Conservation (phyloP, 305 asterid species). For the Fraxinus xanthoxyloides region DNA sequence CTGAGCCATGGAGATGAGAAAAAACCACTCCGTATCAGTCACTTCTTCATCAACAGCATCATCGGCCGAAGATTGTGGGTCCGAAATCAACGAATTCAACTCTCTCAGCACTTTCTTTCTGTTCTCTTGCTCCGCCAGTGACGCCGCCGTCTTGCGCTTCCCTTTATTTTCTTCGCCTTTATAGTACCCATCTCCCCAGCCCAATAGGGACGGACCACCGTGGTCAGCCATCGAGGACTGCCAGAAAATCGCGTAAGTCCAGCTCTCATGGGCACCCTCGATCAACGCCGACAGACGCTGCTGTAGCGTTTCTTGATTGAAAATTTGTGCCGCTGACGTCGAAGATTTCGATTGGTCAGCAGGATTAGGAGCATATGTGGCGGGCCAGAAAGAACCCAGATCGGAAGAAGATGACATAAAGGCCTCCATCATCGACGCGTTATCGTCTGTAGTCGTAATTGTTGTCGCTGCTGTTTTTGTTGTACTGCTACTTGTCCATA, state of each 20-base stretch:
- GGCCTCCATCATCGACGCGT: slow-evolving; percentile 56
- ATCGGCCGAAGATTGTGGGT: slow-evolving; percentile 39
- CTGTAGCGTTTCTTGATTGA: slow-evolving; percentile 78
- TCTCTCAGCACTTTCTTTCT: slow-evolving; percentile 72
- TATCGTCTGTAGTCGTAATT: slow-evolving; percentile 35
- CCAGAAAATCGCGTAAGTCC: slow-evolving; percentile 96
- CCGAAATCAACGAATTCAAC: slow-evolving; percentile 69
- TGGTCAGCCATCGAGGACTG: slow-evolving; percentile 55
- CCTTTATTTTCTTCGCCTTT: slow-evolving; percentile 67
- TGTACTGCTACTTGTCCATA: slow-evolving; percentile 30
- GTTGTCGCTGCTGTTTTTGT: slow-evolving; percentile 26
- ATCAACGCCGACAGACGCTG: slow-evolving; percentile 68
- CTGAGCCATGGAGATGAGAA: slow-evolving; percentile 88
- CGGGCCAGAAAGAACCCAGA: slow-evolving; percentile 50
- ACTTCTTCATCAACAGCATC: slow-evolving; percentile 83
- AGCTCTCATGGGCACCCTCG: slow-evolving; percentile 67
- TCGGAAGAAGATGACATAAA: slow-evolving; percentile 59
- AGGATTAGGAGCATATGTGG: slow-evolving; percentile 18
- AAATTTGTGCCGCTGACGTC: slow-evolving; percentile 10
- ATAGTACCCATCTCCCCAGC: slow-evolving; percentile 94
- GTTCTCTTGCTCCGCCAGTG: slow-evolving; percentile 70
- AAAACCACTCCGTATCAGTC: slow-evolving; percentile 93
- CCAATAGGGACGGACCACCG: slow-evolving; percentile 41
- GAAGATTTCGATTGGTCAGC: slow-evolving; percentile 24
- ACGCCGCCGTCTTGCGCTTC: slow-evolving; percentile 42